Evolutionary conservation across 2,329 filamentous ascomycete genomes (phyloP), one percentile per base, ranked within the genome.

Genomic region (Fusarium incarnatum): DNA sequence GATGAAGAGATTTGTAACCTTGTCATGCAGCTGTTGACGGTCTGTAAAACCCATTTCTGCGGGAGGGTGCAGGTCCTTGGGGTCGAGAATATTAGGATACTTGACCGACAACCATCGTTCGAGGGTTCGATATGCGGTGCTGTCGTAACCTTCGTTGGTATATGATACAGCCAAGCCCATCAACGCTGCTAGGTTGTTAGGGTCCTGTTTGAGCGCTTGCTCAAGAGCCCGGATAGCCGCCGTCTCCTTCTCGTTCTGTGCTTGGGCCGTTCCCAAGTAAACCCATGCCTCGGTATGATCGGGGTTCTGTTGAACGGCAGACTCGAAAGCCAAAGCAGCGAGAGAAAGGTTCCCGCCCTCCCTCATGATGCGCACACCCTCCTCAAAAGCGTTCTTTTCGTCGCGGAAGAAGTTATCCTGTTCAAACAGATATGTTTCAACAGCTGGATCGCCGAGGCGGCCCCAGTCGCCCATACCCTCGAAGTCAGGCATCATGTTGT

Each of bases 91-190:
- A 37, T 89, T 85, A 9, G 96, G 94, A 81, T 99, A 99, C 81
- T 97, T 97, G 76, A 93, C 89, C n/a, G 94, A 93, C 30, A 99
- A 87, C 96, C 96, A 99, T 71, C 95, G 92, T 83, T 99, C 96
- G 16, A 99, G 87, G 12, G 95, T 98, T 57, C 95, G 90, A 84
- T 98, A 99, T 49, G 96, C 95, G 22, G 94, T 97, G 77, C 92
- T 95, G 81, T 99, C 96, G 82, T 98, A 99, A 68, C 95, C 96
- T 83, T 99, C 96, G 82, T 99, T 99, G 49, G 96, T 99, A 81
- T 99, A 99, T 8, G 93, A 97, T 22, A 99, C 95, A 16, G 95
- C 94, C 55, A 99, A 84, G 2, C 94, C 94, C 95, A 99, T 98
- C 47, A 99, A 86, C 1, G 94, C 95, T 64, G 93, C 89, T 22